Conservation (phyloP, 2,329 filamentous ascomycete species). For the Neofusicoccum umdonicola region DNA sequence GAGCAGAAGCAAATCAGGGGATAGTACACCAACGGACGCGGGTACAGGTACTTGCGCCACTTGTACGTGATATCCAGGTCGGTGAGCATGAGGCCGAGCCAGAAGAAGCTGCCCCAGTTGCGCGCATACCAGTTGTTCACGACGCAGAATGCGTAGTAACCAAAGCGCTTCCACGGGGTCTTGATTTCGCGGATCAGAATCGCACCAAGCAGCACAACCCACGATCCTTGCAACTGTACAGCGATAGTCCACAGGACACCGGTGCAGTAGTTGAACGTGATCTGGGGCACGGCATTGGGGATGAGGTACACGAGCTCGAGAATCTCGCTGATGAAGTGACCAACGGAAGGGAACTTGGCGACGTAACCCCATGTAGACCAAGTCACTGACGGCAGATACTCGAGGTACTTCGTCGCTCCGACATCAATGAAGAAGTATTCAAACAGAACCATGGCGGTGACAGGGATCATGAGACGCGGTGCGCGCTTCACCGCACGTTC, state of each 20-base stretch:
- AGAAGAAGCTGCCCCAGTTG: conserved; percentile 48
- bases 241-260: conserved; percentile 53
- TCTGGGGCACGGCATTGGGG: conserved; percentile 49
- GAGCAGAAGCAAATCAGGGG: conserved; percentile 34
- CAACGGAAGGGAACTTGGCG: conserved; percentile 39
- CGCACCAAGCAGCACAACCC: conserved; percentile 43
- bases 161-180: conserved; percentile 47
- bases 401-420: conserved; percentile 43
- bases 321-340: conserved; percentile 44
- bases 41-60: conserved; percentile 40
- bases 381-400: conserved; percentile 46
- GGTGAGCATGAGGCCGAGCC: conserved; percentile 45
- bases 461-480: conserved; percentile 48
- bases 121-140: conserved; percentile 48
- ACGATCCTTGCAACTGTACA: conserved; percentile 48
- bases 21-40: conserved; percentile 36
- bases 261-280: conserved; percentile 50
- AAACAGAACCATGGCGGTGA: conserved; percentile 42
- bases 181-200: conserved; percentile 47
- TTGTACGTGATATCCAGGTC: conserved; percentile 49
- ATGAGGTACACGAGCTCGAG: conserved; percentile 47
- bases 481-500: conserved; percentile 45
- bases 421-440: conserved; percentile 49
- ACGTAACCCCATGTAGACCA: conserved; percentile 51
- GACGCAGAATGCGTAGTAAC: conserved; percentile 44